These are phyloP conservation scores for Melaleuca quinquenervia DNA, from an alignment of 345 rosid species.

Conservation along the genomic window DNA sequence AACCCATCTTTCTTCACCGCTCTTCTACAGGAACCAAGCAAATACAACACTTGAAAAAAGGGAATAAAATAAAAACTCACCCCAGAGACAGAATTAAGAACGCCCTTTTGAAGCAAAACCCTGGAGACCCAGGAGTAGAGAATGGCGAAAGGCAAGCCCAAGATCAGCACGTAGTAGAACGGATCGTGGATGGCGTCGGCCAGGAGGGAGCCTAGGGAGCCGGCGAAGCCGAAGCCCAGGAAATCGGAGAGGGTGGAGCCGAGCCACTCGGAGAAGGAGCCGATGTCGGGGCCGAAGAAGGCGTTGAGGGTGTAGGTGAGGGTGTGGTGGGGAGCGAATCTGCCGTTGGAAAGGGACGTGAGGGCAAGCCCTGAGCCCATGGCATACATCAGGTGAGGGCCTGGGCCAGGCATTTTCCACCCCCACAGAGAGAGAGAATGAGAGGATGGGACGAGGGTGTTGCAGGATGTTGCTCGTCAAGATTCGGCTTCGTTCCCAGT, in stretches of 20 bases:
- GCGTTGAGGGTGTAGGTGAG: slow-evolving; percentile 52
- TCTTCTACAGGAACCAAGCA: not conserved
- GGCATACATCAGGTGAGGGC: slow-evolving; percentile 61
- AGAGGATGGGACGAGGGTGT: not conserved
- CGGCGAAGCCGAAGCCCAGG: not conserved
- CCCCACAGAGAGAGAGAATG: not conserved
- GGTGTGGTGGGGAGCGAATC: slow-evolving; percentile 51
- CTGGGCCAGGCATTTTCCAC: slow-evolving; percentile 51
- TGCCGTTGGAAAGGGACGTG: slow-evolving; percentile 30
- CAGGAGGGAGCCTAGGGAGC: slow-evolving; percentile 18
- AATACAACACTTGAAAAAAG: not conserved
- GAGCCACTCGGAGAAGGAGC: slow-evolving; percentile 70
- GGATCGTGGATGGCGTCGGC: slow-evolving; percentile 49
- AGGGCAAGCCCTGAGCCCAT: slow-evolving; percentile 52
- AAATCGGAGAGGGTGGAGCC: slow-evolving; percentile 17
- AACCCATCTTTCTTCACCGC: not conserved
- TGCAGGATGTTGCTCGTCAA: not conserved
- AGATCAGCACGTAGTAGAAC: slow-evolving; percentile 33
- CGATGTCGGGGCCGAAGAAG: slow-evolving; percentile 68
- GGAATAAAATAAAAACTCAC: slow-evolving; percentile 14
- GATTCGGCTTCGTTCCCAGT: not conserved
- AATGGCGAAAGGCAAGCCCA: slow-evolving; percentile 42
- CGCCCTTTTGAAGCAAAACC: slow-evolving; percentile 20
- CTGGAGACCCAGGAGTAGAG: slow-evolving; percentile 40
- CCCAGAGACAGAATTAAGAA: slow-evolving; percentile 51